Evolutionary conservation across 495 filamentous ascomycete genomes (phyloP).

Genomic region (Annulohypoxylon maeteangense): DNA sequence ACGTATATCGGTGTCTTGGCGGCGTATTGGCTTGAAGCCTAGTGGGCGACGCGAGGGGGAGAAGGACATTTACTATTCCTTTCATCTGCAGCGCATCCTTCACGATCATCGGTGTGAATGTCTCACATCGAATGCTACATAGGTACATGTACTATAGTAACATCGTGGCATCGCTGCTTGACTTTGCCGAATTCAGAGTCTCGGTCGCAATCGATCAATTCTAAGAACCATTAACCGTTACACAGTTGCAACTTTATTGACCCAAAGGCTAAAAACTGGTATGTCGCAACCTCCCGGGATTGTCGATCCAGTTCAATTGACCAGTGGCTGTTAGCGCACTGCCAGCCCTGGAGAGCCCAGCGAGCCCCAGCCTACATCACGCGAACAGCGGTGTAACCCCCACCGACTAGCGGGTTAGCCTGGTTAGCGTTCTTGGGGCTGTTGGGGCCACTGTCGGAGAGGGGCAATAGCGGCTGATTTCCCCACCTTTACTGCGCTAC

Average conservation of each 20-base stretch:
- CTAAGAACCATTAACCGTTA: neutral
- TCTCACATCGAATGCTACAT: neutral
- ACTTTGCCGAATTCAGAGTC: constrained; percentile 1
- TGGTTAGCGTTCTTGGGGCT: neutral
- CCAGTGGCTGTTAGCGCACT: neutral
- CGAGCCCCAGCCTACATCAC: constrained; percentile 22
- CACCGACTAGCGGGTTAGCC: constrained; percentile 11
- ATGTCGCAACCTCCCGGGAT: neutral
- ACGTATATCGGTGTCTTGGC: constrained; percentile 23
- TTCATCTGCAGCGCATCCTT: constrained; percentile 13
- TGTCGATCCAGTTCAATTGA: constrained; percentile 10
- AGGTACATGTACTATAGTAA: neutral
- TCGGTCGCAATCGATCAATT: constrained; percentile 5
- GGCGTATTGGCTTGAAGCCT: constrained; percentile 21
- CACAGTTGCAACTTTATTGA: neutral
- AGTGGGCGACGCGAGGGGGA: constrained; percentile 3
- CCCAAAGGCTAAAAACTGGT: neutral
- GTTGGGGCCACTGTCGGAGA: neutral
- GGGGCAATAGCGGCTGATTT: constrained; percentile 32
- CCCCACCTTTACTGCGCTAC: constrained; percentile 23
- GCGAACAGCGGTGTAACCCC: constrained; percentile 40
- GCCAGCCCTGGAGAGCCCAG: no score
- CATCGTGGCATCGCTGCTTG: neutral
- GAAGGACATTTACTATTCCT: neutral
- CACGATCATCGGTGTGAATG: constrained; percentile 19